These are phyloP conservation scores for Mortierella sp. DNA, from an alignment of 371 early-diverging fungal species.

Conservation along the genomic window DNA sequence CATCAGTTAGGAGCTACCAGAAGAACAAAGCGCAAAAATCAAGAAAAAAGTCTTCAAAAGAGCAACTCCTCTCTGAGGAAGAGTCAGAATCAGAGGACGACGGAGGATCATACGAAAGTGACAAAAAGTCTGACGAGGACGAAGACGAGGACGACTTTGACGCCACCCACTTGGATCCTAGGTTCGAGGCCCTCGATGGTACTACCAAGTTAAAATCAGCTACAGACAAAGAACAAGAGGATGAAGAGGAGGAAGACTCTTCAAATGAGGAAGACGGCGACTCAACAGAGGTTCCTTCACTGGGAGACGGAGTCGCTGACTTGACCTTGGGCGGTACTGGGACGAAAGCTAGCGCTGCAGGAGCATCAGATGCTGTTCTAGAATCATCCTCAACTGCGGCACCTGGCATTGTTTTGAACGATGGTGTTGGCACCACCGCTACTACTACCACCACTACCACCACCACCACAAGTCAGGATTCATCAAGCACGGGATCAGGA, in stretches of 20 bases:
- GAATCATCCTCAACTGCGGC: neutral
- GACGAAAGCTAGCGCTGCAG: neutral
- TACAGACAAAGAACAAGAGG: conserved; percentile 39
- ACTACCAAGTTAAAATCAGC: conserved; percentile 56
- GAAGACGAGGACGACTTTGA: conserved; percentile 66
- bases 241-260: conserved; percentile 34
- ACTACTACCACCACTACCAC: conserved; percentile 4
- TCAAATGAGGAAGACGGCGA: conserved; percentile 42
- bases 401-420: conserved; percentile 9
- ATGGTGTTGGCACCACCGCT: neutral
- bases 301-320: conserved; percentile 10
- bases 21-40: conserved; percentile 24
- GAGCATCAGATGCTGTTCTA: neutral
- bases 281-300: conserved; percentile 22
- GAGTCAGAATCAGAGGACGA: conserved; percentile 53
- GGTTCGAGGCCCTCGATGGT: conserved; percentile 63
- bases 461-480: conserved; percentile 17
- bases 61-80: conserved; percentile 40
- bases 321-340: conserved; percentile 3
- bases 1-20: conserved; percentile 39
- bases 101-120: conserved; percentile 42
- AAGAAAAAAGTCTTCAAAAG: conserved; percentile 8
- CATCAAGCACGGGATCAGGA: conserved; percentile 21
- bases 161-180: conserved; percentile 63
- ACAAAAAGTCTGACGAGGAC: conserved; percentile 56